These are phyloP conservation scores for Lentinus polychrous DNA, from an alignment of 1,284 basidiomycete genomes.

Conservation along the genomic window DNA sequence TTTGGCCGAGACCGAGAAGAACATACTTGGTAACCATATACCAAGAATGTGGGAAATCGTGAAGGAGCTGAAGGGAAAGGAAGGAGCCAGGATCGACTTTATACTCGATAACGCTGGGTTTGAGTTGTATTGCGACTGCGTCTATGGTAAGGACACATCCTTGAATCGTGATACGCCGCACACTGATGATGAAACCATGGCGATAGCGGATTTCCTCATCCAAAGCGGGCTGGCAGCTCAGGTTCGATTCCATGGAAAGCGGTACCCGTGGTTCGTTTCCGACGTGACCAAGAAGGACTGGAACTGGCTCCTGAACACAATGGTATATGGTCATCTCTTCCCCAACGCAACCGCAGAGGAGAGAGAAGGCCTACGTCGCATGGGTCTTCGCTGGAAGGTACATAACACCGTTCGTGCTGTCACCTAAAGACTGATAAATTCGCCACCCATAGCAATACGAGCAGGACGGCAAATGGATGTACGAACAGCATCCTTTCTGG, in stretches of 20 bases:
- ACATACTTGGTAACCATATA: slow-evolving; percentile 86
- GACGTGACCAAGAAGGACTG: slow-evolving; percentile 97
- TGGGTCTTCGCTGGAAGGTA: slow-evolving; percentile 91
- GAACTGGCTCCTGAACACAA: slow-evolving; percentile 88
- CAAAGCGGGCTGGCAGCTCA: slow-evolving; percentile 85
- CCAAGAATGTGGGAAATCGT: slow-evolving; percentile 79
- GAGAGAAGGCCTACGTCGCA: slow-evolving; percentile 71
- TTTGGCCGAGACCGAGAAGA: slow-evolving; percentile 94
- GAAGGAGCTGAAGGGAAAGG: slow-evolving; percentile 58
- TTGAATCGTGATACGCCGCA: background rate
- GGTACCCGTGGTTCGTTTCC: slow-evolving; percentile 91
- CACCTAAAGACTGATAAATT: background rate
- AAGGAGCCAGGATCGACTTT: slow-evolving; percentile 84
- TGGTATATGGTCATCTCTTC: slow-evolving; percentile 87
- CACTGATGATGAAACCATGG: too few relatives aligned
- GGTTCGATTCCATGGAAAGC: slow-evolving; percentile 91
- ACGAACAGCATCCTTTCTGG: slow-evolving; percentile 97
- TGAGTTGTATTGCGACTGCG: slow-evolving; percentile 94
- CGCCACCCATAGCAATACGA: slow-evolving; percentile 68
- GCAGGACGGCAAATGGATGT: slow-evolving; percentile 89
- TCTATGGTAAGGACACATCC: slow-evolving; percentile 63
- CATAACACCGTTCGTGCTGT: slow-evolving; percentile 3
- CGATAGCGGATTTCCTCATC: slow-evolving; percentile 78
- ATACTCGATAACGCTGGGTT: slow-evolving; percentile 89
- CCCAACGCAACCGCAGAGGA: slow-evolving; percentile 75